Percentiles rank a stretch among this genome's conserved stretches.
These are phyloP conservation scores for Microcyclospora tardicrescens DNA, from an alignment of 2,329 filamentous ascomycete genomes.

Conservation along the genomic window DNA sequence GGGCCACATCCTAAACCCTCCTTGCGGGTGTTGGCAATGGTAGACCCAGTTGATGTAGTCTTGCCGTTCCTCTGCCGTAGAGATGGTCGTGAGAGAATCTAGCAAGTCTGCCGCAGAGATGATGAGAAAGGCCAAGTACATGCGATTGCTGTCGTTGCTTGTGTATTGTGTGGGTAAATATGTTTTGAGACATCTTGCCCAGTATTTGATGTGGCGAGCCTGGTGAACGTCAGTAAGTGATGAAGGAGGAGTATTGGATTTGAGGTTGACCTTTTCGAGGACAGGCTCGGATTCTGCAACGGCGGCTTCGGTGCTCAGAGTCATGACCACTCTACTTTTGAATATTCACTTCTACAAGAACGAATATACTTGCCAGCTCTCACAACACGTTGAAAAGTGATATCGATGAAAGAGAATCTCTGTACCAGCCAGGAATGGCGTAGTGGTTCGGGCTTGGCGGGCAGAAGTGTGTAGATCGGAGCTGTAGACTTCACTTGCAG, in stretches of 20 bases:
- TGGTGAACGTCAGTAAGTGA: constrained; percentile 2
- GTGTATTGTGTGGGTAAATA: constrained; percentile 75
- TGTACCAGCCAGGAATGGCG: too few relatives aligned
- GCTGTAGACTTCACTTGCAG: too few relatives aligned
- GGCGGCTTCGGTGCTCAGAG: constrained; percentile 1
- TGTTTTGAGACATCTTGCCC: constrained; percentile 73
- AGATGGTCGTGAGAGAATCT: constrained; percentile 44
- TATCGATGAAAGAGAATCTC: too few relatives aligned
- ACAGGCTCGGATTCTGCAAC: background rate
- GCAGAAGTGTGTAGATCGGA: too few relatives aligned
- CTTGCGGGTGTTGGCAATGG: constrained; percentile 67
- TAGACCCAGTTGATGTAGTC: constrained; percentile 66
- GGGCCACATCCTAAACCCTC: constrained; percentile 81
- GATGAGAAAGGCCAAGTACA: constrained; percentile 82
- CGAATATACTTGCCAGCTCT: too few relatives aligned
- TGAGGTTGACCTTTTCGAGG: constrained; percentile 6
- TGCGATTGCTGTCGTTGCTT: constrained; percentile 76
- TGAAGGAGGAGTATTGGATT: too few relatives aligned
- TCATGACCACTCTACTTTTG: too few relatives aligned
- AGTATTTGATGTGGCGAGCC: constrained; percentile 67
- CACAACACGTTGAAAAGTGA: too few relatives aligned
- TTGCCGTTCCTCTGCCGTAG: constrained; percentile 40
- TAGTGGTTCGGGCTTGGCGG: too few relatives aligned
- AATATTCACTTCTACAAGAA: too few relatives aligned
- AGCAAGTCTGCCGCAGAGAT: constrained; percentile 76